A percentile compares a stretch with the other conserved stretches of the same genome.
Evolutionary conservation across 2,329 filamentous ascomycete genomes (phyloP).

Genomic region (Pseudovirgaria hyperparasitica): DNA sequence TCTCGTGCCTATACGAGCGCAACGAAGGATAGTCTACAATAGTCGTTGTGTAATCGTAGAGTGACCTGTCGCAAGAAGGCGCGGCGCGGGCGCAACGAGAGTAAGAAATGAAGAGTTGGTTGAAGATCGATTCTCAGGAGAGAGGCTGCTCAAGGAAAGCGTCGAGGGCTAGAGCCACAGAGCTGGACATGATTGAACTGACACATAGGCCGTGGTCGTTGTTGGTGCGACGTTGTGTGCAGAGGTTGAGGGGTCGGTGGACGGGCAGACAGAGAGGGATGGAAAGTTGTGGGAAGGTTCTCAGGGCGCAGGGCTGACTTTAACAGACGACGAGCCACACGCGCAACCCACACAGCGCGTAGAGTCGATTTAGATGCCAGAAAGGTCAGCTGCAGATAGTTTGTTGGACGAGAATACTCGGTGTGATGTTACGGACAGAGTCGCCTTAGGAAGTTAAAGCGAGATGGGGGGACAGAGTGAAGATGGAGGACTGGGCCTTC

Average conservation of each 20-base stretch:
- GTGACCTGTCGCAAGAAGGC: no score
- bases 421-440: conserved; percentile 7
- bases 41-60: conserved; percentile 11
- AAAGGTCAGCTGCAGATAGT: no score
- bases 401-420: no score
- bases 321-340: no score
- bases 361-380: no score
- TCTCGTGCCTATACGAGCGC: conserved; percentile 10
- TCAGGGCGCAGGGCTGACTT: no score
- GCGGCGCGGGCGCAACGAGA: conserved; percentile 10
- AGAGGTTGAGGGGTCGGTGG: conserved; percentile 1
- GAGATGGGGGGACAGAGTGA: conserved; percentile 5
- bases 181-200: conserved; percentile 37
- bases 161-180: conserved; percentile 31
- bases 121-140: conserved; percentile 23
- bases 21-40: conserved; percentile 9
- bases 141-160: conserved; percentile 40
- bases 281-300: conserved; percentile 5
- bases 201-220: conserved; percentile 26
- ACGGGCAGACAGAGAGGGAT: conserved; percentile 1
- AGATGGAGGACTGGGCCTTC: conserved; percentile 1
- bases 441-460: conserved; percentile 7
- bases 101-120: conserved; percentile 14
- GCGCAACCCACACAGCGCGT: no score
- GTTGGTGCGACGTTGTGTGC: conserved; percentile 6